Base-by-base conservation (phyloP, 129 eudicot species). In the Erigeron canadensis region DNA sequence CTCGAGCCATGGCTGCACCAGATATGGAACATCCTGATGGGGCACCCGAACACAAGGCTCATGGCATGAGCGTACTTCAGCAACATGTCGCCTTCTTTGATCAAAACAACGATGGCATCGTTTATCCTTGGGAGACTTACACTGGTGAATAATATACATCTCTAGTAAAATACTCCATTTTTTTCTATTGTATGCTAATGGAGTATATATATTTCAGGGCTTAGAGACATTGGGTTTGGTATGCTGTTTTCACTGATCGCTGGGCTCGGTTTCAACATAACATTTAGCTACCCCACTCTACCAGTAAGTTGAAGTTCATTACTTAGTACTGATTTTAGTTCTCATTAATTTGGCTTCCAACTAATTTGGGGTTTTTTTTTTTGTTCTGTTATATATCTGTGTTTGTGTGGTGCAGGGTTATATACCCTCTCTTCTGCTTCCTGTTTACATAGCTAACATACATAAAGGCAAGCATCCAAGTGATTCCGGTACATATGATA, bases 401-500 rank as follows among this genome's bases (percentile, higher is more conserved):
- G 18, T 70, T 65, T 53, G 18, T 70, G 69, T 59, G 72, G 86
- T 82, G 84, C 10, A 84, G 95, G 95, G 54, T 79, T 59, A 88
- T 84, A 38, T 80, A 80, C 73, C 96, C 70, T 34, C 74, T 23
- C 87, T 80, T n/a, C 47, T 82, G 18, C 65, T 88, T 66, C 95
- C 97, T 1, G 61, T 88, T 78, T 82, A 92, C 75, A 51, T 92
- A 10, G 57, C 70, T 42, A 92, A 87, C 77, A 72, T 92, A 65
- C 98, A 92, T 64, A 81, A 79, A 80, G 54, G 82, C 70, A 92
- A 92, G 76, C 96, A 92, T 70, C 87, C 91, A 41, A 89, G 98
- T 65, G 95, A 83, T 61, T 69, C 91, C 2, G 86, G 83, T 46
- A 80, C 89, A 10, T 92, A 81, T 21, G 98, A 92, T 67, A 73